Evolutionary conservation across 192 early-diverging fungal genomes (phyloP), one percentile per base, ranked within the genome.

Genomic region (Powellomyces hirtus): DNA sequence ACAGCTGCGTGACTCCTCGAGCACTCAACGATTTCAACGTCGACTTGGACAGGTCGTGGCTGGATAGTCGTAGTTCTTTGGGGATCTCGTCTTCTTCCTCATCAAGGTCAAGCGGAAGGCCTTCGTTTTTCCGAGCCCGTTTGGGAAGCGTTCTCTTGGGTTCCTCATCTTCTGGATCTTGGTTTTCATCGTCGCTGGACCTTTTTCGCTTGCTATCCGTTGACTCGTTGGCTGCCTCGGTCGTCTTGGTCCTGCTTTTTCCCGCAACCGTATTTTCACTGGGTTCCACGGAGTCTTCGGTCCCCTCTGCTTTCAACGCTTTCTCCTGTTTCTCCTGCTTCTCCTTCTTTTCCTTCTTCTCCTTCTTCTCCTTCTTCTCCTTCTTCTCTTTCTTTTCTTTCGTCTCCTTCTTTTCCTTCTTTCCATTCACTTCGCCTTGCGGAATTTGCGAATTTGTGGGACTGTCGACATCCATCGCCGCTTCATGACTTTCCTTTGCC

Each of bases 1-100:
- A 98, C 22, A 98, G 82, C 5, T 88, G 78, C 24, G 84, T 85
- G 59, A 97, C 89, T 36, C 91, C 92, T 38, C 90, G 87, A 1
- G 62, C 70, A n/a, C 75, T 72, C 36, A 98, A 85, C 1, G 89
- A 85, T 35, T 78, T 77, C 50, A 92, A 64, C 24, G 92, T 95
- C 18, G 85, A 74, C 27, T 80, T 75, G 0, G 73, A 68, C 6
- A 84, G 64, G 45, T 72, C 56, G 58, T 76, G 70, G 7, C 38
- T 38, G 6, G 55, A 35, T 27, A 81, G 64, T 6, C 61, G 70
- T 8, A 81, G 66, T 20, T 78, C 62, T 60, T 66, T 58, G 22
- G 78, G 81, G 18, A 71, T 65, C 30, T 75, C 76, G 33, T 71
- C 57, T 5, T 64, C 66, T 10, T 10, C 59, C 20, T 13, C 57